These are phyloP conservation scores for Sparassis latifolia DNA, from an alignment of 1,284 basidiomycete genomes.

Conservation along the genomic window DNA sequence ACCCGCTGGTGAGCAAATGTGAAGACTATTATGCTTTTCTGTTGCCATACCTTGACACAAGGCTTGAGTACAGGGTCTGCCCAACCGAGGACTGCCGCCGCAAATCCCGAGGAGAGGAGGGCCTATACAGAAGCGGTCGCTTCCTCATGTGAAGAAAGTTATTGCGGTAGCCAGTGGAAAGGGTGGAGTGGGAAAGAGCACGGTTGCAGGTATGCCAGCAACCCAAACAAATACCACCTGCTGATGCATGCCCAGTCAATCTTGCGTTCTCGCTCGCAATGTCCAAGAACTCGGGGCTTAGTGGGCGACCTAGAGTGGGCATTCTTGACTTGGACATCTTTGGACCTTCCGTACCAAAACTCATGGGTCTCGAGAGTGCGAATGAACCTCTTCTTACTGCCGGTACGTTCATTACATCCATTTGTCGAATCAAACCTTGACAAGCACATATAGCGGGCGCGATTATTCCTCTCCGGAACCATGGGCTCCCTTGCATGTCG, in stretches of 20 bases:
- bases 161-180: conserved; percentile 92
- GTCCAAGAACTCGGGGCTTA: conserved; percentile 26
- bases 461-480: conserved; percentile 81
- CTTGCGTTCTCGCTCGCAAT: conserved; percentile 72
- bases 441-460: conserved; percentile 51
- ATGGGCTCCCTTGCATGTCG: conserved; percentile 93
- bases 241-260: conserved; percentile 50
- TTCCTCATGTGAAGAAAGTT: conserved; percentile 67
- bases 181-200: conserved; percentile 97
- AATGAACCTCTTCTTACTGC: conserved; percentile 79
- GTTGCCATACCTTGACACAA: not conserved
- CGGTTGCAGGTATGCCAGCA: conserved; percentile 66
- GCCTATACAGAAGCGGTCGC: conserved; percentile 46
- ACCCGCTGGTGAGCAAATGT: conserved; percentile 33
- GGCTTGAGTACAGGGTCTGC: conserved; percentile 4
- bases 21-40: not conserved
- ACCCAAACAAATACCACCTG: not conserved
- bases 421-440: not conserved
- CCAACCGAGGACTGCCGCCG: conserved; percentile 34
- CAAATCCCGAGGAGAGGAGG: conserved; percentile 58
- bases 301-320: conserved; percentile 59
- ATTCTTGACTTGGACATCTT: conserved; percentile 95
- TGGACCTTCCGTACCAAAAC: conserved; percentile 91
- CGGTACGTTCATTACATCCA: conserved; percentile 36
- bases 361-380: conserved; percentile 84